Evolutionary conservation across 495 filamentous ascomycete species (phyloP), one percentile per base, ranked within the genome.

Genomic region (Pseudevernia furfuracea): DNA sequence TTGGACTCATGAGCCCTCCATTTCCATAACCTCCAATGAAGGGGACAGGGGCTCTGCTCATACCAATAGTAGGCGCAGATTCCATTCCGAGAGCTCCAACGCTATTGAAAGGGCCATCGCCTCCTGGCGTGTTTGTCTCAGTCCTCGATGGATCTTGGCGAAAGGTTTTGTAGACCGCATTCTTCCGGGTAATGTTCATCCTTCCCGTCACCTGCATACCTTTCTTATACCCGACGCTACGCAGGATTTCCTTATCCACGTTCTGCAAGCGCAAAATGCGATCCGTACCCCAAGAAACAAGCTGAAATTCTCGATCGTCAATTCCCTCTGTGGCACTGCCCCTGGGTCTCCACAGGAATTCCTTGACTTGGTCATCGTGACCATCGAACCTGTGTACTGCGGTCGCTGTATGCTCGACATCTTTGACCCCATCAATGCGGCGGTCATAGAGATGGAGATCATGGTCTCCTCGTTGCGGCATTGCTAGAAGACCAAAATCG

Each of bases 251-350:
- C 10, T 83, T 74, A 36, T 89, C 84, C 9, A 92, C 84, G 59
- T 83, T 84, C 70, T 96, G 91, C 48, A 97, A 79, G 23, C 88
- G 85, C 59, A 97, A 81, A 67, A 90, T 80, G 64, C 87, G 86
- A 71, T 97, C 93, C 53, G 87, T 87, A 28, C 91, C 90, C 92
- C 92, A 97, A 5, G 92, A 91, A 8, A 97, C 89, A 28, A 97
- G 76, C 74, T 97, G 92, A 66, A 96, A 96, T 49, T 96, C 92
- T 59, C 92, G 84, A 65, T 93, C 80, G 65, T 97, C 92, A n/a
- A 86, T 74, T n/a, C 80, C 82, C 61, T 91, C 84, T 9, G 85
- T 79, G n/a, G 85, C 79, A 9, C 73, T 76, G 21, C 92, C 93
- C 60, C 92, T 86, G 39, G 83, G 84, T 70, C 93, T 81, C 93